Percentiles rank a stretch among this genome's conserved stretches.
Conservation (phyloP, 1,139 yeast species). For the Pichia cactophila region DNA sequence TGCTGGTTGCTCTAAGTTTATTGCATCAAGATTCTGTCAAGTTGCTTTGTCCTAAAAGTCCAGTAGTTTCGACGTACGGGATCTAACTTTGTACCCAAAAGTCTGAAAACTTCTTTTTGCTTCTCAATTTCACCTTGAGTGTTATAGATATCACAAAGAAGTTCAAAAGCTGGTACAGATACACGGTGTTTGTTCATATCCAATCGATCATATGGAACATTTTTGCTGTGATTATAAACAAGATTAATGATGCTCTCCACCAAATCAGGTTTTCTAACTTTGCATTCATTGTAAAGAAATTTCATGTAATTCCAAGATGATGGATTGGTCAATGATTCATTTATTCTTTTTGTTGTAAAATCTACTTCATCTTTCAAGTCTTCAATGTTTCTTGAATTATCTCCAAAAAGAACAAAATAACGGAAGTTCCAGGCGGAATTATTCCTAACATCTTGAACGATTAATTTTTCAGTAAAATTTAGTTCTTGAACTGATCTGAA, state of each 20-base stretch:
- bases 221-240: conserved; percentile 29
- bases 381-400: background rate
- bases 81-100: conserved; percentile 48
- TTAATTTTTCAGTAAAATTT: conserved; percentile 40
- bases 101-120: conserved; percentile 39
- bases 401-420: conserved; percentile 44
- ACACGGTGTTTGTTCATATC: conserved; percentile 29
- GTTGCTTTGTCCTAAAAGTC: conserved; percentile 25
- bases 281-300: conserved; percentile 3
- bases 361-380: conserved; percentile 35
- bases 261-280: background rate
- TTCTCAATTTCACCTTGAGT: conserved; percentile 27
- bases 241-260: conserved; percentile 27
- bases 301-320: conserved; percentile 73
- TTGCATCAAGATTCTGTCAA: too few relatives aligned
- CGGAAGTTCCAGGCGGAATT: conserved; percentile 95
- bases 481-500: conserved; percentile 43
- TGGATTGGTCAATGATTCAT: conserved; percentile 67
- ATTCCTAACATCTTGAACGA: conserved; percentile 65
- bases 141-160: conserved; percentile 45
- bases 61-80: conserved; percentile 67
- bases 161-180: conserved; percentile 63
- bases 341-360: conserved; percentile 42
- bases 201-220: conserved; percentile 6
- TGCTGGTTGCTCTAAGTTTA: too few relatives aligned